phyloP scores from a whole-genome alignment of 805 yeast genomes.

The Candida berthetii region DNA sequence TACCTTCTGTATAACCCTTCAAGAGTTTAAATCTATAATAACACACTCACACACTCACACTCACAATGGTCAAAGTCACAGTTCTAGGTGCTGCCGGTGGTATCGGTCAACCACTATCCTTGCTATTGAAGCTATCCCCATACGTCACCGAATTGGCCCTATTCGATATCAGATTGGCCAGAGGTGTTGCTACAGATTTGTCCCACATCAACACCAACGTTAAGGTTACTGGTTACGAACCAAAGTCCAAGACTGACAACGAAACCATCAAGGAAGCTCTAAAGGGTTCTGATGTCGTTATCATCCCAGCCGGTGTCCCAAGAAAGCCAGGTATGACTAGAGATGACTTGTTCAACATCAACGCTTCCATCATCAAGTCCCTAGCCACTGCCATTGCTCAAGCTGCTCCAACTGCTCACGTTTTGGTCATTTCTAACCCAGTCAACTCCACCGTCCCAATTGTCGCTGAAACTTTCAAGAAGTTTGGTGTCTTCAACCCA shows the following conservation, averaged over 20 bases:
- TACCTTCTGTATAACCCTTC: background rate
- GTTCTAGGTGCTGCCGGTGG: constrained; percentile 91
- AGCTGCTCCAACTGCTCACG: constrained; percentile 66
- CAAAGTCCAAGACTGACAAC: constrained; percentile 43
- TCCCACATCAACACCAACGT: constrained; percentile 75
- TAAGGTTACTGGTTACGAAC: constrained; percentile 52
- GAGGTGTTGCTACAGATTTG: constrained; percentile 87
- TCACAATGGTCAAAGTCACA: constrained; percentile 52
- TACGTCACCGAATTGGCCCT: constrained; percentile 61
- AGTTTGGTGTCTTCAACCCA: constrained; percentile 64
- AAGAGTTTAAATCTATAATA: background rate
- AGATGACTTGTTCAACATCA: constrained; percentile 80
- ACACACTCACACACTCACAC: too few relatives aligned
- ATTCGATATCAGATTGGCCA: constrained; percentile 78
- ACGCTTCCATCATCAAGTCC: constrained; percentile 72
- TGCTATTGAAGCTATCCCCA: constrained; percentile 67
- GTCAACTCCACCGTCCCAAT: constrained; percentile 92
- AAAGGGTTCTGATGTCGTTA: constrained; percentile 41
- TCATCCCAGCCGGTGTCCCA: constrained; percentile 82
- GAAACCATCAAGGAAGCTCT: constrained; percentile 41
- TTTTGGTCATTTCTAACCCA: constrained; percentile 85
- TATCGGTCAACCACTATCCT: constrained; percentile 90
- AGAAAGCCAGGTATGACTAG: constrained; percentile 95
- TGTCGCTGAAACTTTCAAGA: constrained; percentile 72
- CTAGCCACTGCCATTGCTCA: constrained; percentile 72